Evolutionary conservation across 2,329 filamentous ascomycete genomes (phyloP), one percentile per base, ranked within the genome.

Genomic region (Scedosporium boydii): DNA sequence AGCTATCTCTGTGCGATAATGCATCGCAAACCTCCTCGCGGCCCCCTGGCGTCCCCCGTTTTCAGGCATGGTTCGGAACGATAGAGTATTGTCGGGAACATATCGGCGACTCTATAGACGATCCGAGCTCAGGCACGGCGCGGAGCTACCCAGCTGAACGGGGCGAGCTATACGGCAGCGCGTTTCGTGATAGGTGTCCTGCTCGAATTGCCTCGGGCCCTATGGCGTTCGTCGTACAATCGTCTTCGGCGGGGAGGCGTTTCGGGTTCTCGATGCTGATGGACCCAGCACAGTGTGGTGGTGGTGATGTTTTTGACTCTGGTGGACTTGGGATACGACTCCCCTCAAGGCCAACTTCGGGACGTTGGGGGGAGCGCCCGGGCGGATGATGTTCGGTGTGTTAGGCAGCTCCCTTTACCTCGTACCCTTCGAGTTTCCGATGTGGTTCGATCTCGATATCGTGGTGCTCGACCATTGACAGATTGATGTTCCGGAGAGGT

Each of bases 1-100:
- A 65, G 90, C 86, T 67, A 95, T 86, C 76, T 93, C 89, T 58
- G 88, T 93, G 67, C 89, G 84, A 75, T 95, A 93, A 67, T 82
- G 83, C 77, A 91, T 92, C 70, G 88, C 80, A 78, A 87, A 44
- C 61, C 46, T 23, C 46, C 16, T 34, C 26, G 56, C 23, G 16
- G 27, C 4, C 56, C 38, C 16, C 51, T 56, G 23, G 41, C 38
- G 55, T 23, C 14, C 53, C 55, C 18, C 53, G 53, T 57, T 58
- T 41, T 62, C 53, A 42, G 38, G 55, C 60, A 62, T 62, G 60
- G 41, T 62, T 56, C 59, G 18, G 48, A 56, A 41, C 51, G 48
- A 41, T 23, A 29, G 59, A 51, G 46, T 23, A 16, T 42, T 51
- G 46, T 21, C 59, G 21, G 46, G 59, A 34, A 42, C 59, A 61